Evolutionary conservation across 1,139 yeast species (phyloP), one percentile per base, ranked within the genome.

Genomic region (Diutina ranongensis): DNA sequence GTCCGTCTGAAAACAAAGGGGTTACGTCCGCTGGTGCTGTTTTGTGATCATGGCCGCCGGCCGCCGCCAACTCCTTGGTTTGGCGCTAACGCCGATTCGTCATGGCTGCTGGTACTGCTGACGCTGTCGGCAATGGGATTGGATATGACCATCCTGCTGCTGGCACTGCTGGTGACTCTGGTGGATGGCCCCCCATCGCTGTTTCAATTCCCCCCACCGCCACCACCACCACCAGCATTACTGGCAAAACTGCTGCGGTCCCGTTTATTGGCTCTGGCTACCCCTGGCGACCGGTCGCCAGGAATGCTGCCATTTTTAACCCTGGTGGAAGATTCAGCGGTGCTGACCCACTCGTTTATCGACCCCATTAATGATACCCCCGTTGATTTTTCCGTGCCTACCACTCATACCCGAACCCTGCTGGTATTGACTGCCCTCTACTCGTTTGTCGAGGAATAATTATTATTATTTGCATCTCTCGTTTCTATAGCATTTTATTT

Each of bases 311-410:
- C 42, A 15, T 38, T 38, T 20, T 22, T 38, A 20, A 22, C 33
- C n/a, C 32, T 25, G 42, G 20, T 38, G 13, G 42, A 38, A 15
- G 42, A 38, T 21, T 16, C 19, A 32, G 42, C 32, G 21, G 21
- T 10, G 42, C 33, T 22, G 32, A 15, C 42, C 32, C 32, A n/a
- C 21, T 25, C 33, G 21, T 38, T 38, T 18, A 38, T 38, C 21
- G 42, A 38, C 20, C 42, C 42, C 42, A 38, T 38, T 25, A 38
- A 38, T 16, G 42, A 38, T 25, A 25, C 28, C 31, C 42, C 42
- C n/a, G 42, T 38, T 13, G 42, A 38, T 27, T 38, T 38, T 15
- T 25, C 42, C 19, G 42, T 38, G n/a, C 42, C 42, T 18, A 25
- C 25, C 20, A 13, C 42, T 21, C 42, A 38, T 32, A 38, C n/a